Percentiles rank a stretch among this genome's conserved stretches.
These are phyloP conservation scores for Aspergillus sp. DNA, from an alignment of 2,329 filamentous ascomycete genomes.

Conservation along the genomic window DNA sequence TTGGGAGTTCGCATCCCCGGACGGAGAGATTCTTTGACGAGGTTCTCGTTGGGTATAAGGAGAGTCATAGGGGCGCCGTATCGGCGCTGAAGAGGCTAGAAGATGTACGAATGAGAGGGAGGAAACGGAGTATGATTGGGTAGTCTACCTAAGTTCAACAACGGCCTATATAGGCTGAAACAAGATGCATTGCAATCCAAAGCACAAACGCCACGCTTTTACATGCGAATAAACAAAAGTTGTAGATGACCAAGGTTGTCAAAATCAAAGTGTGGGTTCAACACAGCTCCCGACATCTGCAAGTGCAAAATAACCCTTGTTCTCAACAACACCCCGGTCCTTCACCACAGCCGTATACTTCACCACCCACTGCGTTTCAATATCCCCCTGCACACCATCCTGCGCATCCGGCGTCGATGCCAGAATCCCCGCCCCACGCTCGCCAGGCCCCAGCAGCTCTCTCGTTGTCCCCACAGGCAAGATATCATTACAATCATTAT, in stretches of 20 bases:
- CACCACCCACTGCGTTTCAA: constrained; percentile 89
- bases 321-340: constrained; percentile 93
- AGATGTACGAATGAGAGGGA: constrained; percentile 87
- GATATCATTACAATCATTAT: constrained; percentile 92
- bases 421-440: constrained; percentile 73
- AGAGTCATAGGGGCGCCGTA: constrained; percentile 71
- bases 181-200: background rate
- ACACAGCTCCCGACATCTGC: constrained; percentile 64
- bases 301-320: constrained; percentile 94
- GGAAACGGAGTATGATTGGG: constrained; percentile 96
- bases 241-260: constrained; percentile 1
- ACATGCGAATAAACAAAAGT: constrained; percentile 10
- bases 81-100: constrained; percentile 79
- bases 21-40: constrained; percentile 75
- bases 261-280: constrained; percentile 25
- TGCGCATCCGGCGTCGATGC: constrained; percentile 56
- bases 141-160: constrained; percentile 42
- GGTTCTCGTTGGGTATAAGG: constrained; percentile 71
- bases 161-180: too few species aligned
- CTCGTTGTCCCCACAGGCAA: constrained; percentile 80
- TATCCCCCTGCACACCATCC: constrained; percentile 68
- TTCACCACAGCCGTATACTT: constrained; percentile 96
- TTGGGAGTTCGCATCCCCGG: constrained; percentile 88
- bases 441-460: constrained; percentile 74
- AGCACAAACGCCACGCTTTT: constrained; percentile 25